Conservation (phyloP, 1,139 yeast species). For the Magnusiomyces clavatus region DNA sequence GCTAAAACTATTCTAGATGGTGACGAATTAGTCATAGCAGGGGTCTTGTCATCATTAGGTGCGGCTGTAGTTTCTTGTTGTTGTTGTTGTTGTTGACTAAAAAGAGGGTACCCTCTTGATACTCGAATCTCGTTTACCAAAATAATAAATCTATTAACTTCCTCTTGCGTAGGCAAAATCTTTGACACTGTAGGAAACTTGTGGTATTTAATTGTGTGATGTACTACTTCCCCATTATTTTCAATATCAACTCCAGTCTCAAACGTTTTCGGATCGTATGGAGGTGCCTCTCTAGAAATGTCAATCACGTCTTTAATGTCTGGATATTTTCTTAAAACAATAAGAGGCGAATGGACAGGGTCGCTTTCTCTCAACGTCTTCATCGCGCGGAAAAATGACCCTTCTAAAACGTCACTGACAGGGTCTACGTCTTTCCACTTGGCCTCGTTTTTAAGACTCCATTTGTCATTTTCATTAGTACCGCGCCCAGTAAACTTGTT, state of each 20-base stretch:
- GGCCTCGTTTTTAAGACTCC: slow-evolving; percentile 70
- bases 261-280: slow-evolving; percentile 59
- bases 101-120: not conserved
- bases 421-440: slow-evolving; percentile 59
- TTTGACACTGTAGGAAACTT: slow-evolving; percentile 76
- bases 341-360: slow-evolving; percentile 48
- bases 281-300: slow-evolving; percentile 70
- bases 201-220: slow-evolving; percentile 41
- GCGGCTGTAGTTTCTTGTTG: slow-evolving; percentile 18
- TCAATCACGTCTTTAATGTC: slow-evolving; percentile 56
- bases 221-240: too few relatives aligned
- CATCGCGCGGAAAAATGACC: slow-evolving; percentile 58
- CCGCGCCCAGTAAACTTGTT: too few relatives aligned
- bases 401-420: slow-evolving; percentile 38
- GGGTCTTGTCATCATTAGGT: slow-evolving; percentile 23
- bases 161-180: slow-evolving; percentile 59
- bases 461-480: slow-evolving; percentile 50
- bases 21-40: too few relatives aligned
- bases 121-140: slow-evolving; percentile 45
- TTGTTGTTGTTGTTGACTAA: slow-evolving; percentile 1
- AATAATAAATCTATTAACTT: slow-evolving; percentile 50
- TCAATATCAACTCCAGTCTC: slow-evolving; percentile 19
- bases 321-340: slow-evolving; percentile 43
- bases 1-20: too few relatives aligned
- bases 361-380: slow-evolving; percentile 68